Conservation (phyloP, 306 rosid species). For the Gastrolobium bilobum region DNA sequence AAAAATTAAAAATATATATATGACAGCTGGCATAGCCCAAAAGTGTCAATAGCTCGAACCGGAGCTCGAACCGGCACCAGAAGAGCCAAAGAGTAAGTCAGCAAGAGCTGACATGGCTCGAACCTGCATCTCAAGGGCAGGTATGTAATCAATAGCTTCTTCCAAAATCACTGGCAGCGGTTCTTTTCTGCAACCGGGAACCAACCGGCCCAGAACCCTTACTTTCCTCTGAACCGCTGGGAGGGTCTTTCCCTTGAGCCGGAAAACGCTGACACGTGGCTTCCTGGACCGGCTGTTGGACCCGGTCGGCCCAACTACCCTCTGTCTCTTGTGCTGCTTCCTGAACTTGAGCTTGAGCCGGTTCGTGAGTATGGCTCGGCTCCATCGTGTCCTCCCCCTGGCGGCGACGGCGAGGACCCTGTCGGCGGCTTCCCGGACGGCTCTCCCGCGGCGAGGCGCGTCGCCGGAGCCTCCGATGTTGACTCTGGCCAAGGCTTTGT, state of each 20-base stretch:
- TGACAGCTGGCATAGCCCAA: constrained; percentile 50
- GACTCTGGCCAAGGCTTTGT: constrained; percentile 70
- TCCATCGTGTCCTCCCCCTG: constrained; percentile 87
- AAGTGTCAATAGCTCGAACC: constrained; percentile 52
- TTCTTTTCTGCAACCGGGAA: constrained; percentile 94
- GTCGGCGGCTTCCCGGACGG: constrained; percentile 86
- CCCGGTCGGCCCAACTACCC: constrained; percentile 45
- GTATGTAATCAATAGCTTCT: constrained; percentile 86
- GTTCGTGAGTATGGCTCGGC: constrained; percentile 80
- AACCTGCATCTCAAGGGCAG: constrained; percentile 97
- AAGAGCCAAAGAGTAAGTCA: constrained; percentile 63
- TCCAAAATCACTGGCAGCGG: constrained; percentile 86
- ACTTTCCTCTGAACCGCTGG: constrained; percentile 87
- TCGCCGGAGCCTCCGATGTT: constrained; percentile 42
- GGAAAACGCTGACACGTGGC: constrained; percentile 70
- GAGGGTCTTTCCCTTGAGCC: constrained; percentile 74
- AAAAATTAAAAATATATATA: neutral
- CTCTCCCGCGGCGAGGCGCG: constrained; percentile 64
- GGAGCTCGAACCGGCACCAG: constrained; percentile 53
- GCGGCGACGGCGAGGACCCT: constrained; percentile 85
- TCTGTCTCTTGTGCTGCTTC: constrained; percentile 60
- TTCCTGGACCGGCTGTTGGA: constrained; percentile 60
- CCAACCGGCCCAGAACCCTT: constrained; percentile 78
- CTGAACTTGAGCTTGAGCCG: constrained; percentile 83
- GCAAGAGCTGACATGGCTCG: constrained; percentile 86